Percentiles rank a stretch among this genome's conserved stretches.
These are phyloP conservation scores for Helianthus annuus DNA, from an alignment of 129 eudicot species.

Conservation along the genomic window HanXRQr2.0-SUNRISE NC_035442.2:106282969-106283468, in stretches of 20 bases:
- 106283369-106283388: slow-evolving; percentile 92
- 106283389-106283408: slow-evolving; percentile 95
- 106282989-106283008: slow-evolving; percentile 30
- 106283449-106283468: too few relatives aligned
- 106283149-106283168: slow-evolving; percentile 83
- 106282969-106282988: slow-evolving; percentile 56
- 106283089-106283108: slow-evolving; percentile 96
- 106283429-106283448: slow-evolving; percentile 79
- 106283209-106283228: neutral
- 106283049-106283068: neutral
- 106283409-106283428: slow-evolving; percentile 97
- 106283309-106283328: too few relatives aligned
- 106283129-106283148: slow-evolving; percentile 91
- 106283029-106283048: neutral
- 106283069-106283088: slow-evolving; percentile 48
- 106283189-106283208: neutral
- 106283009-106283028: neutral
- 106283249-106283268: too few relatives aligned
- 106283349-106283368: slow-evolving; percentile 90
- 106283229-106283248: too few relatives aligned
- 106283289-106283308: too few relatives aligned
- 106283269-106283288: too few relatives aligned
- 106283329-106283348: neutral
- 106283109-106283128: slow-evolving; percentile 87
- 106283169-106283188: too few relatives aligned